Base-by-base conservation (phyloP, 169 alveolate species). In the Haemoproteus tartakovskyi region DNA sequence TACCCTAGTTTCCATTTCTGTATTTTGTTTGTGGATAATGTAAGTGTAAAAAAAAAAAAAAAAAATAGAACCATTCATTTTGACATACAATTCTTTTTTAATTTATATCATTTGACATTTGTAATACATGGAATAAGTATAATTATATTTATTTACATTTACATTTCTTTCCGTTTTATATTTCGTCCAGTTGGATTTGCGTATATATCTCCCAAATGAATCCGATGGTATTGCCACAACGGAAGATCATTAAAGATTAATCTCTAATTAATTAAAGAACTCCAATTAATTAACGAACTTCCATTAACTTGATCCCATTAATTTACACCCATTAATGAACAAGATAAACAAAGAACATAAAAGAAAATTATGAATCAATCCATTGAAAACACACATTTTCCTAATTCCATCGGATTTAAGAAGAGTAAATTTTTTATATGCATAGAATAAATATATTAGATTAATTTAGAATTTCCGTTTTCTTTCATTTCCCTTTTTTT, bases 21-120 rank as follows among this genome's bases (percentile, higher is more conserved):
- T 67, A 9, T 67, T 67, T 19, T 67, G 82, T 43, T 30, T 67
- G 30, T 67, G 82, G 82, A 67, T 67, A 52, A 52, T 67, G 82
- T 67, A 67, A 52, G 82, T n/a, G 1, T n/a, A 41, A 33, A 2
- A 30, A 4, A 54, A 54, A 54, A 33, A 8, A 27, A 6, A 40
- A 50, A 50, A 5, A 18, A 22, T 1, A 50, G 6, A 3, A 11
- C 0, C 4, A 47, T 14, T n/a, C n/a, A n/a, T n/a, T n/a, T n/a
- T n/a, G 6, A 19, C 8, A 48, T n/a, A 18, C 1, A 47, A 3
- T 3, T 11, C 5, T 11, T 3, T 21, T 2, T 11, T 41, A 2
- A 3, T 47, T 2, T 47, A 47, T 36, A 47, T 36, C 2, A 6
- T 9, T 18, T 27, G 2, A 27, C 62, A 0, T 2, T n/a, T n/a